Evolutionary conservation across 2,329 filamentous ascomycete genomes (phyloP).

Genomic region (Fusarium illudens): DNA sequence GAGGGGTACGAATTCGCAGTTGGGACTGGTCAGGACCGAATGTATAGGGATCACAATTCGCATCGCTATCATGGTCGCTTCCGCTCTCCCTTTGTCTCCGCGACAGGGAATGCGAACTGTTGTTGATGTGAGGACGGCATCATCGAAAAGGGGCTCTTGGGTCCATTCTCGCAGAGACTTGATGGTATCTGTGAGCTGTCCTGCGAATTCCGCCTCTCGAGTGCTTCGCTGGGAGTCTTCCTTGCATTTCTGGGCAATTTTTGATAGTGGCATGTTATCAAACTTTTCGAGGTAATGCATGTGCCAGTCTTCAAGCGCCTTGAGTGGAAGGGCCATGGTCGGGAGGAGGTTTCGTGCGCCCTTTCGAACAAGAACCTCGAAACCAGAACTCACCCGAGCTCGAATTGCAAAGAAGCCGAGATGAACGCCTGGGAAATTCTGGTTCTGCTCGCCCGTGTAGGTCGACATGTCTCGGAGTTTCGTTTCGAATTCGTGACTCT

Average conservation of each 20-base stretch:
- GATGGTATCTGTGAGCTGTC: slow-evolving; percentile 55
- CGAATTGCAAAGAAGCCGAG: slow-evolving; percentile 66
- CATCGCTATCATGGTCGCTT: slow-evolving; percentile 60
- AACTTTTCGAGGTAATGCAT: slow-evolving; percentile 62
- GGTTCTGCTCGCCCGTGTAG: slow-evolving; percentile 59
- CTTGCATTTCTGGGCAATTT: slow-evolving; percentile 45
- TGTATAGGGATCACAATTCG: slow-evolving; percentile 70
- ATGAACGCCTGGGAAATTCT: slow-evolving; percentile 63
- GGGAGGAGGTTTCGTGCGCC: slow-evolving; percentile 68
- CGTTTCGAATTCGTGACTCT: slow-evolving; percentile 65
- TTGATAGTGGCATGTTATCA: slow-evolving; percentile 52
- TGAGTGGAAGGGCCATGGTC: slow-evolving; percentile 61
- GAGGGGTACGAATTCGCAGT: slow-evolving; percentile 68
- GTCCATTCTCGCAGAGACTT: slow-evolving; percentile 52
- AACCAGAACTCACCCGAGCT: slow-evolving; percentile 62
- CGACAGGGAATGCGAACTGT: slow-evolving; percentile 54
- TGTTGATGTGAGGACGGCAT: slow-evolving; percentile 55
- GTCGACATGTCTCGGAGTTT: slow-evolving; percentile 71
- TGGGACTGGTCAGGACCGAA: slow-evolving; percentile 57
- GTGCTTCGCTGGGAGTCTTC: slow-evolving; percentile 45
- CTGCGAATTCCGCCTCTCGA: slow-evolving; percentile 55
- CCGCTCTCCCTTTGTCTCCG: slow-evolving; percentile 25
- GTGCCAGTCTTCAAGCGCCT: slow-evolving; percentile 64
- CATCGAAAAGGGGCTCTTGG: slow-evolving; percentile 56
- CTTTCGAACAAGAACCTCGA: slow-evolving; percentile 69